Evolutionary conservation across 176 grass and related monocot species (phyloP).

Genomic region (Chrysopogon serrulatus): DNA sequence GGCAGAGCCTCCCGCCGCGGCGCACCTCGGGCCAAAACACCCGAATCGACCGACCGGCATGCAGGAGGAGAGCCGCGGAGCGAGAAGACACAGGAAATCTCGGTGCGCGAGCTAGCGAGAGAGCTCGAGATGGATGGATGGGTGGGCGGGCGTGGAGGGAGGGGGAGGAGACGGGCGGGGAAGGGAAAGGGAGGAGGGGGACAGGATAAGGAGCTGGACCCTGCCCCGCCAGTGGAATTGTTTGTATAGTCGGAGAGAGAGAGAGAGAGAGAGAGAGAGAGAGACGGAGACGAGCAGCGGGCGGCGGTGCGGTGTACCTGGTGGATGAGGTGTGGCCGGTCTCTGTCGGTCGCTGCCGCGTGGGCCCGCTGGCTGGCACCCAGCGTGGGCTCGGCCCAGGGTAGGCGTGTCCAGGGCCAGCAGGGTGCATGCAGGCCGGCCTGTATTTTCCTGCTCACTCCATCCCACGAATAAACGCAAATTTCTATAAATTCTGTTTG

Average conservation of each 20-base stretch:
- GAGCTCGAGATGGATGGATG: neutral
- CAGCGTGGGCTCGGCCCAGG: neutral
- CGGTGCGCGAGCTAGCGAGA: neutral
- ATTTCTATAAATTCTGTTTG: no score
- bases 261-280: neutral
- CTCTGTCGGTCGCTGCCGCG: neutral
- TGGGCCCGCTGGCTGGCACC: neutral
- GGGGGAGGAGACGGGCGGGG: neutral
- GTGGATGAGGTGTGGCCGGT: neutral
- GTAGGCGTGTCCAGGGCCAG: no score
- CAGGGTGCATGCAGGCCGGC: no score
- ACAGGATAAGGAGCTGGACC: conserved; percentile 37
- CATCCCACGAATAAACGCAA: no score
- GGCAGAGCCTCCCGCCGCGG: neutral
- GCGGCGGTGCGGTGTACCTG: neutral
- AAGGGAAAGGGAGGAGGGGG: neutral
- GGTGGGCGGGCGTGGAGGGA: neutral
- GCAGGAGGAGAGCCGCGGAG: neutral
- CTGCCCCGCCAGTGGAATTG: neutral
- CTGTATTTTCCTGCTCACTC: no score
- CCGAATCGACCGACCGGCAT: neutral
- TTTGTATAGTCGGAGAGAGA: neutral
- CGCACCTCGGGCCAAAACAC: neutral
- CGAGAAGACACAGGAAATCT: conserved; percentile 11
- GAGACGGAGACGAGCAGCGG: neutral